Evolutionary conservation across 768 basidiomycete species (phyloP).

Genomic region (Podaxis sp.): DNA sequence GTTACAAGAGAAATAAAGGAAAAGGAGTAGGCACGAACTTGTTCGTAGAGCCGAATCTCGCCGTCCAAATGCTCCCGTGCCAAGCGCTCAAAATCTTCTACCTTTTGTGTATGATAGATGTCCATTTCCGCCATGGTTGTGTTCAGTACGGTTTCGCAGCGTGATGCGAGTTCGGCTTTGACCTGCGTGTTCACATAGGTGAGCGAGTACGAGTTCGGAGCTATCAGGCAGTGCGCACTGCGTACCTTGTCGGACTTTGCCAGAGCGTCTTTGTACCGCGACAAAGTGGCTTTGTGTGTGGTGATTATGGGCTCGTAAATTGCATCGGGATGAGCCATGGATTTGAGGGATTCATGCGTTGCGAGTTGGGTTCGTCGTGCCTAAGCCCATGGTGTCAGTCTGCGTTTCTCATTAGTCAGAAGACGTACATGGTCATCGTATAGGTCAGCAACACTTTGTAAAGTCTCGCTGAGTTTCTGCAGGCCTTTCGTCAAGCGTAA

Average conservation of each 20-base stretch:
- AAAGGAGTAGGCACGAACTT: slow-evolving; percentile 36
- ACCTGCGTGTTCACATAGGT: slow-evolving; percentile 32
- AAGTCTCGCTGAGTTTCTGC: slow-evolving; percentile 70
- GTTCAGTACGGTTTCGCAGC: slow-evolving; percentile 88
- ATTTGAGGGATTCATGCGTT: slow-evolving; percentile 76
- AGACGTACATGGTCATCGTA: slow-evolving; percentile 74
- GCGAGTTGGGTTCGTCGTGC: slow-evolving; percentile 70
- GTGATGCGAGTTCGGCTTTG: slow-evolving; percentile 63
- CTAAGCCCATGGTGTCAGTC: slow-evolving; percentile 32
- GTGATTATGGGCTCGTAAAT: slow-evolving; percentile 74
- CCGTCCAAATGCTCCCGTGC: slow-evolving; percentile 73
- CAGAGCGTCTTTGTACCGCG: slow-evolving; percentile 60
- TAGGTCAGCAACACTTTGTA: slow-evolving; percentile 74
- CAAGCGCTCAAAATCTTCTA: slow-evolving; percentile 62
- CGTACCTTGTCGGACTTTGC: slow-evolving; percentile 16
- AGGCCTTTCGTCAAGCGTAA: slow-evolving; percentile 76
- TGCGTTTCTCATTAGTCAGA: neutral
- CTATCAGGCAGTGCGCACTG: neutral
- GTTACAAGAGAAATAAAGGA: neutral
- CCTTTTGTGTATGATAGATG: slow-evolving; percentile 72
- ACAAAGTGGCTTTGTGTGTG: slow-evolving; percentile 71
- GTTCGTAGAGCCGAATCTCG: slow-evolving; percentile 75
- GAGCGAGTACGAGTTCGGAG: neutral
- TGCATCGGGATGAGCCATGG: slow-evolving; percentile 72
- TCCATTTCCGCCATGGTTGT: slow-evolving; percentile 89